Conservation (phyloP, 2,329 filamentous ascomycete species). For the Fusarium nelsonii region DNA sequence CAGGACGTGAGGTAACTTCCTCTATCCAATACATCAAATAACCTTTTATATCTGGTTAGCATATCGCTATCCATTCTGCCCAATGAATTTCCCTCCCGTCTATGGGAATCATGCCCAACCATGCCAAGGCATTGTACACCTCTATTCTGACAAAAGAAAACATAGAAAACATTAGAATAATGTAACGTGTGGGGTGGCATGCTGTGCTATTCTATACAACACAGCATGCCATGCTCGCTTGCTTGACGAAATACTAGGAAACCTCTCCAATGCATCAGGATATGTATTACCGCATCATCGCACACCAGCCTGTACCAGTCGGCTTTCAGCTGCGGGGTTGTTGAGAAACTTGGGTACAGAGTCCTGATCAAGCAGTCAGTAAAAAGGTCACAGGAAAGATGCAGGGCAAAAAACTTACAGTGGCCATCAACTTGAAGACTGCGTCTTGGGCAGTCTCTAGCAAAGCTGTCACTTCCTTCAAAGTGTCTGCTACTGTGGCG, state of each 20-base stretch:
- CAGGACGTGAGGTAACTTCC: background rate
- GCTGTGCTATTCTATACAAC: background rate
- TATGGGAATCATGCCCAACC: conserved; percentile 10
- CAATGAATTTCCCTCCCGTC: background rate
- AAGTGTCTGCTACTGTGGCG: conserved; percentile 86
- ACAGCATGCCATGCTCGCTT: conserved; percentile 15
- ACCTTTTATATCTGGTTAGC: background rate
- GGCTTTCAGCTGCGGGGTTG: conserved; percentile 56
- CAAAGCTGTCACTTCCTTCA: conserved; percentile 87
- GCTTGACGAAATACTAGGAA: conserved; percentile 14
- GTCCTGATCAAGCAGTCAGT: conserved; percentile 61
- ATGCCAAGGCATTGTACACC: background rate
- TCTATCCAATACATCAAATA: background rate
- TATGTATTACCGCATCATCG: conserved; percentile 22
- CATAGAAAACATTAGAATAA: conserved; percentile 24
- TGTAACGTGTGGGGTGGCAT: conserved; percentile 5
- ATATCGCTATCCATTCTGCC: background rate
- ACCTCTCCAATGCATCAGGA: conserved; percentile 2
- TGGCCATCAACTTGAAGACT: conserved; percentile 98
- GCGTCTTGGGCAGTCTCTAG: conserved; percentile 96
- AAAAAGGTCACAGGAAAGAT: conserved; percentile 39
- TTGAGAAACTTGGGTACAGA: conserved; percentile 79
- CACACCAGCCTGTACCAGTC: conserved; percentile 37
- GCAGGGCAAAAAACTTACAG: conserved; percentile 72
- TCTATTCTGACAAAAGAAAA: conserved; percentile 22